These are phyloP conservation scores for Scutellaria minor DNA, from an alignment of 257 asterid species.

Conservation along the genomic window DNA sequence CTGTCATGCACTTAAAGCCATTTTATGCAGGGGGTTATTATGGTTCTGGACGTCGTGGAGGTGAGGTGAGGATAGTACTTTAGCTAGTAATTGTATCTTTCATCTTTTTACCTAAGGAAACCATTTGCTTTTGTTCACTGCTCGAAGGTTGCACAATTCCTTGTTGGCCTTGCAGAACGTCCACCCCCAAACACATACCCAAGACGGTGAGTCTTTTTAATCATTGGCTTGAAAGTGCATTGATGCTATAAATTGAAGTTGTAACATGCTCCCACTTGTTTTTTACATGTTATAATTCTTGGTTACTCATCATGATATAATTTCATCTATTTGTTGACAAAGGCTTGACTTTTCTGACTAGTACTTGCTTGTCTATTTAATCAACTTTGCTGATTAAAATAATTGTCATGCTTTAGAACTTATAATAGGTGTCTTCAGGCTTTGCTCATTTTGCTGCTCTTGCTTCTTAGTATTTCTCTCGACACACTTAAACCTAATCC, in stretches of 20 bases:
- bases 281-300: slow-evolving; percentile 11
- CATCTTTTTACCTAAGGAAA: slow-evolving; percentile 24
- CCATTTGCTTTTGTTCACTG: slow-evolving; percentile 23
- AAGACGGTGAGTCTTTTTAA: slow-evolving; percentile 59
- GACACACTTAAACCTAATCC: no score
- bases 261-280: slow-evolving; percentile 21
- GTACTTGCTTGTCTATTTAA: not conserved
- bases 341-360: not conserved
- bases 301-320: slow-evolving; percentile 14
- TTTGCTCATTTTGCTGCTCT: not conserved
- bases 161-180: slow-evolving; percentile 90
- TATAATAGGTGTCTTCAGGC: slow-evolving; percentile 1
- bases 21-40: slow-evolving; percentile 85
- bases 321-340: slow-evolving; percentile 8
- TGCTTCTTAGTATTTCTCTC: no score
- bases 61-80: slow-evolving; percentile 68
- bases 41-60: slow-evolving; percentile 99
- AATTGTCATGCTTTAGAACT: no score
- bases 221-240: slow-evolving; percentile 26
- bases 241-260: slow-evolving; percentile 14
- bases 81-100: slow-evolving; percentile 33
- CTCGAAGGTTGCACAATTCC: slow-evolving; percentile 87
- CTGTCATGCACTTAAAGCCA: slow-evolving; percentile 24
- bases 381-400: not conserved
- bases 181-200: slow-evolving; percentile 77